Evolutionary conservation across 768 basidiomycete genomes (phyloP).

Genomic region (Lactifluus pinguis): DNA sequence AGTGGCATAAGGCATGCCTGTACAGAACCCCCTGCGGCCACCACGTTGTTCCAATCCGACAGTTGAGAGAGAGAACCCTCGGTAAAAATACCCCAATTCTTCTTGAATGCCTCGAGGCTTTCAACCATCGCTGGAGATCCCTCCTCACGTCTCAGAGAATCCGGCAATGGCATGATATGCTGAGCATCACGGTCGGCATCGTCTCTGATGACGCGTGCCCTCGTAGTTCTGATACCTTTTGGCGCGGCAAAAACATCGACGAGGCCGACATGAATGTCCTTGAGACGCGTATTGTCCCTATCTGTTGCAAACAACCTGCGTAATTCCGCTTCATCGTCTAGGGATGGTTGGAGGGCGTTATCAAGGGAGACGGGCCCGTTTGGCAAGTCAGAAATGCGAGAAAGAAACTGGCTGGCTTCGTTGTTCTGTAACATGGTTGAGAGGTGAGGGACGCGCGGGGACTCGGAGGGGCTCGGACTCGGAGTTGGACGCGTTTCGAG

Average conservation of each 20-base stretch:
- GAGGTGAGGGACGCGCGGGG: too few species aligned
- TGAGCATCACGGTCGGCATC: conserved; percentile 38
- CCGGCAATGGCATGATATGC: conserved; percentile 46
- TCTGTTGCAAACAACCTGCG: conserved; percentile 50
- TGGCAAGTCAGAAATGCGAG: conserved; percentile 22
- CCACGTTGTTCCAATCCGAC: conserved; percentile 52
- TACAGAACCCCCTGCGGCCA: conserved; percentile 53
- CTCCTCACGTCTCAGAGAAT: conserved; percentile 37
- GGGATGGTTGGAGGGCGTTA: conserved; percentile 39
- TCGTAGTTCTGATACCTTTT: conserved; percentile 38
- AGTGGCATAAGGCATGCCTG: conserved; percentile 49
- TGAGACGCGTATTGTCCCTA: conserved; percentile 35
- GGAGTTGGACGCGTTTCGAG: too few species aligned
- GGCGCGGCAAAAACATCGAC: conserved; percentile 51
- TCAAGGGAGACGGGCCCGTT: conserved; percentile 32
- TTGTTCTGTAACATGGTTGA: conserved; percentile 23
- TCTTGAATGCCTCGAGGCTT: conserved; percentile 48
- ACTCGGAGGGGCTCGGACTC: too few species aligned
- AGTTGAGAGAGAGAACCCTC: conserved; percentile 54
- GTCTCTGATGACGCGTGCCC: conserved; percentile 39
- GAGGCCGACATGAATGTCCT: conserved; percentile 45
- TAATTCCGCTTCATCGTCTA: conserved; percentile 48
- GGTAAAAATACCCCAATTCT: conserved; percentile 55
- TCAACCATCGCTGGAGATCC: conserved; percentile 41
- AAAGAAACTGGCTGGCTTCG: conserved; percentile 25